A percentile compares a stretch with the other conserved stretches of the same genome.
These are phyloP conservation scores for Herpetomonas samuelpessoai DNA, from an alignment of 208 protist species.

Conservation along the genomic window DNA sequence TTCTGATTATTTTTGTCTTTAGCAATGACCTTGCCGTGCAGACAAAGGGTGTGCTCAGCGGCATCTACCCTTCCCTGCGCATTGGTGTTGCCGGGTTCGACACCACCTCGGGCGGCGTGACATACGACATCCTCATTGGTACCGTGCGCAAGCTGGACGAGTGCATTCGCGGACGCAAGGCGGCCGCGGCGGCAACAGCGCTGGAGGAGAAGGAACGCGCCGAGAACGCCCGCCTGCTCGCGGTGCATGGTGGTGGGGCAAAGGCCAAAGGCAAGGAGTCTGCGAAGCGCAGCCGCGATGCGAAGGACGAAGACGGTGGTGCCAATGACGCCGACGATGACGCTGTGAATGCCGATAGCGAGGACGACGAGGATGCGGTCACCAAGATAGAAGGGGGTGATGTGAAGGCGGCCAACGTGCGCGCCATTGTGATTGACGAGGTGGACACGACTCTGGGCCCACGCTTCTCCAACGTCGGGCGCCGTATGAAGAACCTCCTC, in stretches of 20 bases:
- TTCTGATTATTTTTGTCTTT: conserved; percentile 87
- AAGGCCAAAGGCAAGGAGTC: conserved; percentile 12
- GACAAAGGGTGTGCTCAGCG: conserved; percentile 68
- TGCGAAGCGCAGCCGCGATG: neutral
- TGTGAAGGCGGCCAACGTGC: conserved; percentile 57
- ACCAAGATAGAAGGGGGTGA: conserved; percentile 15
- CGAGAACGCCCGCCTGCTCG: conserved; percentile 9
- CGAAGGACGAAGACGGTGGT: conserved; percentile 11
- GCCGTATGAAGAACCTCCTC: conserved; percentile 87
- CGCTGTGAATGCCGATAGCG: conserved; percentile 21
- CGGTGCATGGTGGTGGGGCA: neutral
- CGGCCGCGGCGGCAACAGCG: conserved; percentile 28
- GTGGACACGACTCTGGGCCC: conserved; percentile 88
- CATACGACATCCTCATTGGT: conserved; percentile 69
- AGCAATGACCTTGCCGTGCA: conserved; percentile 86
- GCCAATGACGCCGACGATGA: conserved; percentile 15
- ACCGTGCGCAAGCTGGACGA: conserved; percentile 68
- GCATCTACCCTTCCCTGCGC: conserved; percentile 64
- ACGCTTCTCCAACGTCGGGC: conserved; percentile 78
- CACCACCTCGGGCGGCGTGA: conserved; percentile 9
- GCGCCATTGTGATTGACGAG: conserved; percentile 84
- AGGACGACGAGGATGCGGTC: conserved; percentile 20
- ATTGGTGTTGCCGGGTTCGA: conserved; percentile 76
- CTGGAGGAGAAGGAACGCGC: conserved; percentile 36
- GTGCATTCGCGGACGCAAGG: conserved; percentile 62